Percentiles rank a stretch among this genome's conserved stretches.
Evolutionary conservation across 2,329 filamentous ascomycete species (phyloP).

Genomic region (Colletotrichum sp.): DNA sequence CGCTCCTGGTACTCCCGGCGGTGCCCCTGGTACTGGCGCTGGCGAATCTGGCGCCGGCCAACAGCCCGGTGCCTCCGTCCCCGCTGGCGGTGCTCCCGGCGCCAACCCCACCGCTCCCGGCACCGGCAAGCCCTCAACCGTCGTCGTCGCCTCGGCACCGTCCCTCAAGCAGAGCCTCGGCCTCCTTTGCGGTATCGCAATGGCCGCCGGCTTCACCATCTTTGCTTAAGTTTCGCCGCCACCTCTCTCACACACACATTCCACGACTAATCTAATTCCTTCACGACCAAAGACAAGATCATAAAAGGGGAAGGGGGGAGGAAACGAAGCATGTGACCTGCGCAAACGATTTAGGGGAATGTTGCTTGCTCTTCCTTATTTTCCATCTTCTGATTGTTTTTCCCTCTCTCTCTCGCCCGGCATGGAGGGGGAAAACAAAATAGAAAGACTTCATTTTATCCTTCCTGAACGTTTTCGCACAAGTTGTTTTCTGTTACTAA

Average conservation of each 20-base stretch:
- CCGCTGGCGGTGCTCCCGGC: neutral
- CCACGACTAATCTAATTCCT: neutral
- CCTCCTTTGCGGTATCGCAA: slow-evolving; percentile 27
- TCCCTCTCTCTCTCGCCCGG: neutral
- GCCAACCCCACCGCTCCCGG: neutral
- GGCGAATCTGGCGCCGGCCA: neutral
- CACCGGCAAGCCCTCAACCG: neutral
- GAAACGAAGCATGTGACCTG: neutral
- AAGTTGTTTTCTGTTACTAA: neutral
- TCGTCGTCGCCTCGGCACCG: slow-evolving; percentile 19
- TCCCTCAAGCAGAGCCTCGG: slow-evolving; percentile 30
- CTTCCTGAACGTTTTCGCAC: neutral
- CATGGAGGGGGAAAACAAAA: neutral
- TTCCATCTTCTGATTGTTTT: neutral
- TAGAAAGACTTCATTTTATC: neutral
- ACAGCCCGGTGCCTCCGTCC: neutral
- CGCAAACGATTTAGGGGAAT: neutral
- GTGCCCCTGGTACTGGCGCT: neutral
- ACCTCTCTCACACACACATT: neutral
- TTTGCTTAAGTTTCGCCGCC: neutral
- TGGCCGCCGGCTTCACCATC: slow-evolving; percentile 24
- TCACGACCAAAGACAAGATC: neutral
- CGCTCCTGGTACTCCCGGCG: neutral
- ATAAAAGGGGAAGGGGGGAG: neutral
- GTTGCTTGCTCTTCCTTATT: neutral